A percentile compares a stretch with the other conserved stretches of the same genome.
Evolutionary conservation across 2,329 filamentous ascomycete species (phyloP).

Genomic region (Pestalotiopsis sp.): DNA sequence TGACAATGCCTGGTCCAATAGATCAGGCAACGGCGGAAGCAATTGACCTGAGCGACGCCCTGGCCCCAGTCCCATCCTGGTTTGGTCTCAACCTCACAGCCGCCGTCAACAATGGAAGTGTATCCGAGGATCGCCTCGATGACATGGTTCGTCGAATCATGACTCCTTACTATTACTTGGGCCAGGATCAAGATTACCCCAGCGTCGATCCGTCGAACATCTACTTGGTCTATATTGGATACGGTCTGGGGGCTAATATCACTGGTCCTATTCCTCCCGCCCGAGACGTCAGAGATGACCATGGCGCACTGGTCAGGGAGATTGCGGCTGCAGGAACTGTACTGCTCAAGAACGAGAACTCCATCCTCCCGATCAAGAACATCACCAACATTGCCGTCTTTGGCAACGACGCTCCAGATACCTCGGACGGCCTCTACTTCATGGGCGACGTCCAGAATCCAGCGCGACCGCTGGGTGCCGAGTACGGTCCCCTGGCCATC

Average conservation of each 20-base stretch:
- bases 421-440: slow-evolving; percentile 48
- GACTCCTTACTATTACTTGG: slow-evolving; percentile 69
- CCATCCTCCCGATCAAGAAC: slow-evolving; percentile 48
- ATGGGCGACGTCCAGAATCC: background rate
- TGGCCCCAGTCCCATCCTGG: slow-evolving; percentile 71
- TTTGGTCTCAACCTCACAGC: slow-evolving; percentile 62
- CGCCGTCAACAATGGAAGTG: slow-evolving; percentile 50
- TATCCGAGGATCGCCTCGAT: slow-evolving; percentile 43
- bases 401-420: slow-evolving; percentile 52
- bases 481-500: slow-evolving; percentile 53
- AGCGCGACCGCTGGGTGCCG: slow-evolving; percentile 21
- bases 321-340: slow-evolving; percentile 81
- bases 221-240: slow-evolving; percentile 62
- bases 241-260: slow-evolving; percentile 53
- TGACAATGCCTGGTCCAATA: slow-evolving; percentile 57
- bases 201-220: slow-evolving; percentile 57
- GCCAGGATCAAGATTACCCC: slow-evolving; percentile 49
- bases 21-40: background rate
- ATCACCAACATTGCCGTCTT: slow-evolving; percentile 46
- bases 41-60: background rate
- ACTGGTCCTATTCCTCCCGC: slow-evolving; percentile 47
- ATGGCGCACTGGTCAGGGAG: slow-evolving; percentile 72
- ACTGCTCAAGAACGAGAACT: slow-evolving; percentile 63
- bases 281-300: slow-evolving; percentile 77
- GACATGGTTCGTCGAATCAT: slow-evolving; percentile 77